Evolutionary conservation across 1,139 yeast species (phyloP), one percentile per base, ranked within the genome.

Genomic region (Geotrichum klebahnii): DNA sequence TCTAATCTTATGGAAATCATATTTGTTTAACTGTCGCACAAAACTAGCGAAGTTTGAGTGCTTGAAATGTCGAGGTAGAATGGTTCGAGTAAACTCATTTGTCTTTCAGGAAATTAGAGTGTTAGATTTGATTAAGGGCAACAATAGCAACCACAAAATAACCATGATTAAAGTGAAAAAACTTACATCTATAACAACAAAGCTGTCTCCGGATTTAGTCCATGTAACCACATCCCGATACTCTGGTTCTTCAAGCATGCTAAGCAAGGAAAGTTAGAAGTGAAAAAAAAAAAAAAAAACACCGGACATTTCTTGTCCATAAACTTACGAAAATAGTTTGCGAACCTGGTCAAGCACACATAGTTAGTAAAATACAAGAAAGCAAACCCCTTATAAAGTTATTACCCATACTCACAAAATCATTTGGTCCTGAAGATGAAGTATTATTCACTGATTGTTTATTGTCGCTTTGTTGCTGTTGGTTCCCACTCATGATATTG

Each of bases 1-100:
- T 69, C 80, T 83, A 56, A 92, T 95, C 69, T 92, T 92, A 70
- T 92, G 97, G 76, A 95, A 92, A 61, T 94, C 98, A 63, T 92
- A 92, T 74, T 92, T 90, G 73, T 92, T 92, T 60, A 92, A 73
- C 65, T 90, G 97, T 54, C 97, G 79, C 6, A 90, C 97, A 72
- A 92, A 92, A 59, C 92, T 81, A 36, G 97, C 94, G 69, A 88
- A 90, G 69, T 92, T 92, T 53, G 89, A 81, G 68, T 92, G 97
- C 62, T 90, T 90, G 72, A 92, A 92, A 68, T 89, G 95, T 53
- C 82, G 80, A 14, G 97, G 97, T 47, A 92, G 73, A 29, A 90
- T 84, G 48, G 81, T 80, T 55, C 83, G 84, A 52, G 96, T 88
- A 66, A 92, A 92, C 59, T 84, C 94, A 61, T 85, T 86, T 20